Evolutionary conservation across 176 grass and related monocot genomes (phyloP), one percentile per base, ranked within the genome.

Genomic region (Avena atlantica): DNA sequence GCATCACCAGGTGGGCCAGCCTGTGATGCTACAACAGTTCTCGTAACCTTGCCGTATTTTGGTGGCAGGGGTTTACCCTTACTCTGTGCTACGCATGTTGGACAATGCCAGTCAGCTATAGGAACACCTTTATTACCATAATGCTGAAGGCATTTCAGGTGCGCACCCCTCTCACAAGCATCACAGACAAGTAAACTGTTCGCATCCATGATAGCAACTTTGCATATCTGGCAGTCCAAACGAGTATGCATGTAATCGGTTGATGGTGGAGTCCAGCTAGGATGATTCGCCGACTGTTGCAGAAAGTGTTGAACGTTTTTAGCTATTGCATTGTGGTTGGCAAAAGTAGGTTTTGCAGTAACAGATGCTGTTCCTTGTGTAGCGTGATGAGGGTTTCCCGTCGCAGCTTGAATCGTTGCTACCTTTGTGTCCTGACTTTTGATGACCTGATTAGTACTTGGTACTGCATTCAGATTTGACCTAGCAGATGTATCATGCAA

Each of bases 21-120:
- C 83, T 99, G 94, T 21, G 87, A 63, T 69, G 86, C 60, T 47
- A 87, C 89, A 79, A 85, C 63, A 71, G 92, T 96, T 87, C 94
- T 94, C 23, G 97, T 97, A 71, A 99, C 97, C 89, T 91, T 92
- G 74, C 97, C 97, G 89, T 99, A 99, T 88, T 99, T 99, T n/a
- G 97, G 94, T 70, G 97, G 89, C 87, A 99, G 82, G 64, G 97
- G 77, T 85, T 94, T 99, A 8, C 97, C 97, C 83, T 97, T 92
- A 82, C 87, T 99, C 74, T 90, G 82, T 60, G 80, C 74, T 51
- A 97, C 82, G 55, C 97, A 99, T 61, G 88, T 90, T 64, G 87
- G 89, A 84, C 97, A 99, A 72, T 99, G 97, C 97, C 97, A 99
- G 36, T 99, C 97, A 85, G 80, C 81, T 91, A 94, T 95, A 79